Evolutionary conservation across 1,284 basidiomycete species (phyloP).

Genomic region (Malassezia slooffiae): DNA sequence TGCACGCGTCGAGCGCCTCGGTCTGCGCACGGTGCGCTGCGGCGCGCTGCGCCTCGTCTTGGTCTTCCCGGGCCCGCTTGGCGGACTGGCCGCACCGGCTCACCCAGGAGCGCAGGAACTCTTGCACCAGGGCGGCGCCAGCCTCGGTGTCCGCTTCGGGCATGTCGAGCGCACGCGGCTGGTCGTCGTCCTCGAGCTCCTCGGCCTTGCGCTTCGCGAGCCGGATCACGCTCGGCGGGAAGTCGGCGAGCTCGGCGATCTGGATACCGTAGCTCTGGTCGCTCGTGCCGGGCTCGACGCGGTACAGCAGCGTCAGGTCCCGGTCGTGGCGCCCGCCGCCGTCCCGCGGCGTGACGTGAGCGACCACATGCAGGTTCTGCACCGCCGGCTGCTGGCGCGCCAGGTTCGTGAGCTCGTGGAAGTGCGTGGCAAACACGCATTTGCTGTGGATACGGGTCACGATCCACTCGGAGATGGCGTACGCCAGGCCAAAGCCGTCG

Average conservation of each 20-base stretch:
- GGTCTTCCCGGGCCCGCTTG: neutral
- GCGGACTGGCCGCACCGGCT: slow-evolving; percentile 1
- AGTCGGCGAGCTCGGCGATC: slow-evolving; percentile 89
- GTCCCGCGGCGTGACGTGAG: slow-evolving; percentile 61
- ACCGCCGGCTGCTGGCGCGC: slow-evolving; percentile 76
- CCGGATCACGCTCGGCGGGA: slow-evolving; percentile 84
- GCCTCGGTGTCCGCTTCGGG: slow-evolving; percentile 1
- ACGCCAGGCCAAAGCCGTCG: slow-evolving; percentile 95
- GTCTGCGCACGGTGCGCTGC: too few relatives aligned
- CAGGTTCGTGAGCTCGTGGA: slow-evolving; percentile 88
- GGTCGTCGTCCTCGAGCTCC: slow-evolving; percentile 77
- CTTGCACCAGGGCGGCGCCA: slow-evolving; percentile 10
- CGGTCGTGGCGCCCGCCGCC: slow-evolving; percentile 53
- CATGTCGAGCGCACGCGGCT: neutral
- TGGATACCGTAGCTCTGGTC: slow-evolving; percentile 99
- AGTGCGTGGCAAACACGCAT: slow-evolving; percentile 89
- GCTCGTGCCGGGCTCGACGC: slow-evolving; percentile 60
- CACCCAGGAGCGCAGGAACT: slow-evolving; percentile 7
- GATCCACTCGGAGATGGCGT: slow-evolving; percentile 96
- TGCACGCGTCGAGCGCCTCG: slow-evolving; percentile 7
- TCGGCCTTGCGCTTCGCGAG: slow-evolving; percentile 90
- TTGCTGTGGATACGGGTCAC: slow-evolving; percentile 67
- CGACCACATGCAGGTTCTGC: slow-evolving; percentile 89
- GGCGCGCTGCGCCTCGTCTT: neutral
- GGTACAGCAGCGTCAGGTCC: slow-evolving; percentile 68